phyloP scores from a whole-genome alignment of 1,284 basidiomycete species.

The Ustilago lituana region DNA sequence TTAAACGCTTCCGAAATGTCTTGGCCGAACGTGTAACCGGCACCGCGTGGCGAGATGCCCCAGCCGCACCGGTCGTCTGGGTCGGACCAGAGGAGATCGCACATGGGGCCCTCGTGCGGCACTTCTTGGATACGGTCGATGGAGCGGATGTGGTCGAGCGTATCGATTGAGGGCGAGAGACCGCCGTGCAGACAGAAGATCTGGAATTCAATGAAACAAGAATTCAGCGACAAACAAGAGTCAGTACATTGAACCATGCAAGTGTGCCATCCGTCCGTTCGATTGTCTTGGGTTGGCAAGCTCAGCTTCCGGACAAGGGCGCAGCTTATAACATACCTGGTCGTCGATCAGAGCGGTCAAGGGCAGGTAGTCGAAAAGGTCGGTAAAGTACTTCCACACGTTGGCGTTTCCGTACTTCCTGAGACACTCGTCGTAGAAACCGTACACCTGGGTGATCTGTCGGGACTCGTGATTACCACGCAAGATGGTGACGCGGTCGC shows the following conservation, averaged over 20 bases:
- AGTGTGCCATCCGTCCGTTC: no score
- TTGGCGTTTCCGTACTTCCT: slow-evolving; percentile 99
- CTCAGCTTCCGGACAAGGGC: no score
- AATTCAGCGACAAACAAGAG: no score
- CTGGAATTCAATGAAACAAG: no score
- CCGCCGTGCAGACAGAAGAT: slow-evolving; percentile 99
- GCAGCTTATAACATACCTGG: slow-evolving; percentile 92
- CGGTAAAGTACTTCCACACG: slow-evolving; percentile 99
- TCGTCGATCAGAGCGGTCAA: slow-evolving; percentile 97
- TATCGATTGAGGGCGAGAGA: slow-evolving; percentile 98
- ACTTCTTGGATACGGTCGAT: slow-evolving; percentile 99
- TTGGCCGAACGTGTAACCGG: slow-evolving; percentile 98
- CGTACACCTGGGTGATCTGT: slow-evolving; percentile 99
- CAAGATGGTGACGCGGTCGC: slow-evolving; percentile 96
- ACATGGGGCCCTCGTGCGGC: slow-evolving; percentile 99
- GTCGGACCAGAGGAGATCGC: slow-evolving; percentile 98
- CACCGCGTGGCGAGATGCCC: slow-evolving; percentile 98
- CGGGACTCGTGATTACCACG: slow-evolving; percentile 98
- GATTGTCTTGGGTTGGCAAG: no score
- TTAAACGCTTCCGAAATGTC: slow-evolving; percentile 98
- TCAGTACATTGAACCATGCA: no score
- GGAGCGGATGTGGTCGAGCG: slow-evolving; percentile 96
- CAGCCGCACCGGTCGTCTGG: slow-evolving; percentile 99
- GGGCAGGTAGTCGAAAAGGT: slow-evolving; percentile 97
- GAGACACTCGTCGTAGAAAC: slow-evolving; percentile 99